A percentile compares a stretch with the other conserved stretches of the same genome.
These are phyloP conservation scores for Suillus sp. DNA, from an alignment of 768 basidiomycete genomes.

Conservation along the genomic window DNA sequence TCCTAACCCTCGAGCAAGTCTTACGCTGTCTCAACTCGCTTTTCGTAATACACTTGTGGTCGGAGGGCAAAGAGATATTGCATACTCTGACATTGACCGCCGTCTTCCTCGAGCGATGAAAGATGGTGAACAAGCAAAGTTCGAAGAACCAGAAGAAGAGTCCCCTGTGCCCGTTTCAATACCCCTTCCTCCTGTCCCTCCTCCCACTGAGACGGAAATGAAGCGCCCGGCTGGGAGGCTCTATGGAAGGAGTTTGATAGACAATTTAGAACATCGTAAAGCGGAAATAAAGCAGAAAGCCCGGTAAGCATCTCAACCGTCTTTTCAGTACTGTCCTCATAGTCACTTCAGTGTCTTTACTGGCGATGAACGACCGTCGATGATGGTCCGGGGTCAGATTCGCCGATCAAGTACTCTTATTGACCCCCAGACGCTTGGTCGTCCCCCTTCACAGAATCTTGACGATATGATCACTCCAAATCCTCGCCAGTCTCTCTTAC, in stretches of 20 bases:
- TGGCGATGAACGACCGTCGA: constrained; percentile 87
- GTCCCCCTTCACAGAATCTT: constrained; percentile 49
- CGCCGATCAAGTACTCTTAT: constrained; percentile 69
- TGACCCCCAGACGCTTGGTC: constrained; percentile 63
- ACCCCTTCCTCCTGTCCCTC: constrained; percentile 31
- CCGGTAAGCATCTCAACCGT: constrained; percentile 53
- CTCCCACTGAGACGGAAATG: constrained; percentile 34
- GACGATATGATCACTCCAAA: constrained; percentile 41
- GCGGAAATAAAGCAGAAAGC: constrained; percentile 79
- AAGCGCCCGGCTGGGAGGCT: constrained; percentile 76
- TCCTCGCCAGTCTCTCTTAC: constrained; percentile 36
- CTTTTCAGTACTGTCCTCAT: constrained; percentile 1
- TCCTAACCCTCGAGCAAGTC: constrained; percentile 72
- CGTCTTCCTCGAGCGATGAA: constrained; percentile 69
- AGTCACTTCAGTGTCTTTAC: constrained; percentile 66
- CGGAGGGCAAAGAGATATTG: constrained; percentile 63
- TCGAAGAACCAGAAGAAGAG: constrained; percentile 43
- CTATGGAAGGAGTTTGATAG: constrained; percentile 87
- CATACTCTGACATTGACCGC: constrained; percentile 60
- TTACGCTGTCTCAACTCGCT: constrained; percentile 79
- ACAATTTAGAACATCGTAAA: constrained; percentile 84
- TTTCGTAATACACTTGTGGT: constrained; percentile 81
- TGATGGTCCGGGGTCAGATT: constrained; percentile 77
- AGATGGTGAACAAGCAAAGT: constrained; percentile 77
- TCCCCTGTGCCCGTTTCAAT: constrained; percentile 35